Percentiles rank a stretch among this genome's conserved stretches.
These are phyloP conservation scores for Heliamphora exappendiculata DNA, from an alignment of 148 eudicot genomes.

Conservation along the genomic window DNA sequence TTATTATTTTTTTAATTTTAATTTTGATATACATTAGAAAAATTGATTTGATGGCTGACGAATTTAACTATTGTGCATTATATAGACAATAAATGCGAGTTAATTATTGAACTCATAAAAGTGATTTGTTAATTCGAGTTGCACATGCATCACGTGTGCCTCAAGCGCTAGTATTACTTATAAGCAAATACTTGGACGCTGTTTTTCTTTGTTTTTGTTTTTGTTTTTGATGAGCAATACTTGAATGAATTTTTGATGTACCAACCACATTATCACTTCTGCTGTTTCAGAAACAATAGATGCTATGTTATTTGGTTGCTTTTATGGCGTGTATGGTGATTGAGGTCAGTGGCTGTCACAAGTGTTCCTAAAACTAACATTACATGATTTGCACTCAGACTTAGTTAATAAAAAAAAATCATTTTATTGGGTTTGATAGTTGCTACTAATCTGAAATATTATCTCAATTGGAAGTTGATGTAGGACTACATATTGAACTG, in stretches of 20 bases:
- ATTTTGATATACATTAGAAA: too few species aligned
- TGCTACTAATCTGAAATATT: neutral
- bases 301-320: neutral
- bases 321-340: neutral
- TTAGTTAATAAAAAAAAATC: neutral
- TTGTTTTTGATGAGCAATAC: neutral
- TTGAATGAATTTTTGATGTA: neutral
- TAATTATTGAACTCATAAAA: too few species aligned
- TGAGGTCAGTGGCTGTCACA: neutral
- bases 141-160: too few species aligned
- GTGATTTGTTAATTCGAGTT: too few species aligned
- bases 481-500: neutral
- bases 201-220: too few species aligned
- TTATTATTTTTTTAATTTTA: too few species aligned
- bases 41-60: too few species aligned
- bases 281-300: too few species aligned
- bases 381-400: neutral
- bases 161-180: too few species aligned
- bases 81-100: too few species aligned
- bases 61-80: too few species aligned
- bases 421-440: neutral
- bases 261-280: neutral
- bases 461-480: neutral
- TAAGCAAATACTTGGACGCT: too few species aligned
- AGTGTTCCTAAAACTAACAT: neutral